Base-by-base conservation (phyloP, 2,329 filamentous ascomycete genomes). In the Clarireedia hainanense region DNA sequence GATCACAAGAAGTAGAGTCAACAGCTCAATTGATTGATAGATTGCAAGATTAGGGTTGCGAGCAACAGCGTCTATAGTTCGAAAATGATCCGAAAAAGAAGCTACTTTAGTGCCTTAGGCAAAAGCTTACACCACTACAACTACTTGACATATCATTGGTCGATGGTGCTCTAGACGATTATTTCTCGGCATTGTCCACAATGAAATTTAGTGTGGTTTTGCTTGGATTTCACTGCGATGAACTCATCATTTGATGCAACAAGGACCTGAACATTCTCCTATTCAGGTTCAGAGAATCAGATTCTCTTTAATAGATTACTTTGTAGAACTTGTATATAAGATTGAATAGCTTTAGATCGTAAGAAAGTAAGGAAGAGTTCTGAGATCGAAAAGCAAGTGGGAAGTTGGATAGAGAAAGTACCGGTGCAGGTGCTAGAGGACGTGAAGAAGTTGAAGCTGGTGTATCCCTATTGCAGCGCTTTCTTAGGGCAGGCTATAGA, bases 11-110 rank as follows among this genome's bases (percentile, higher is more conserved):
- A 59, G 58, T 56, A 58, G 56, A 62, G 52, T 58, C 51, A 49
- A 59, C 57, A 60, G 52, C 63, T 65, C 66, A 67, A 64, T 65
- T 67, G 67, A 58, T 58, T 61, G 59, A 64, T 63, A 61, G 61
- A 59, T 59, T 57, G 62, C 48, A 59, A 55, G 58, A 56, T 64
- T 64, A 57, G 56, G 52, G 55, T 58, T 58, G 61, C 52, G 56
- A 60, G 51, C 58, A 55, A 52, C 48, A 39, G 53, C 52, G 37
- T 50, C 52, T 42, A 42, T 42, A 12, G 36, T 42, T 55, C 52
- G 52, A 55, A 55, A 55, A 50, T 36, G 46, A 55, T 55, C 37
- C 52, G 52, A 55, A 55, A 55, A 55, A 55, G 52, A 50, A 42
- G 46, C 47, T 43, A 50, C 37, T 37, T 55, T 37, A 5, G 14